These are phyloP conservation scores for Aspergillus avenaceus DNA, from an alignment of 495 filamentous ascomycete genomes.

Conservation along the genomic window DNA sequence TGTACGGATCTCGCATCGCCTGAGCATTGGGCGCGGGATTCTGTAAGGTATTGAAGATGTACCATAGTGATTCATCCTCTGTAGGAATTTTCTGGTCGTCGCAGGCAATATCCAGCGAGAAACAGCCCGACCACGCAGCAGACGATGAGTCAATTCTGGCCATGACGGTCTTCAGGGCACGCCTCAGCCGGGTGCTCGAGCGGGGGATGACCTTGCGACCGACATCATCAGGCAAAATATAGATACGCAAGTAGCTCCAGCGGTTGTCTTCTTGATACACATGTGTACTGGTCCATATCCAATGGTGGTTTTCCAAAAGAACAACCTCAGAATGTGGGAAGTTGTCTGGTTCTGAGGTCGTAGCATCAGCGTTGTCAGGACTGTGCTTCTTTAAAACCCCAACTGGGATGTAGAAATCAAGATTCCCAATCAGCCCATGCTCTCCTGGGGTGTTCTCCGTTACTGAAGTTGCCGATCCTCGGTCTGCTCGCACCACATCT, in stretches of 20 bases:
- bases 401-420: constrained; percentile 15
- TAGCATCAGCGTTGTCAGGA: neutral
- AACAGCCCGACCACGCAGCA: constrained; percentile 53
- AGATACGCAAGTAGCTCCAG: constrained; percentile 48
- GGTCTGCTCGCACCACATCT: neutral
- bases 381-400: constrained; percentile 15
- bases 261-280: constrained; percentile 9
- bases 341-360: neutral
- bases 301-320: constrained; percentile 23
- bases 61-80: constrained; percentile 64
- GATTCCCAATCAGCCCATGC: constrained; percentile 1
- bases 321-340: constrained; percentile 21
- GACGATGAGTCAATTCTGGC: constrained; percentile 51
- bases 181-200: constrained; percentile 35
- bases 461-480: neutral
- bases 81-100: constrained; percentile 8
- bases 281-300: constrained; percentile 27
- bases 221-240: constrained; percentile 64
- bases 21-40: constrained; percentile 61
- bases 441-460: neutral
- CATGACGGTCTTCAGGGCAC: constrained; percentile 49
- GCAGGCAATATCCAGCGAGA: neutral
- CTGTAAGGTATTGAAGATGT: constrained; percentile 81
- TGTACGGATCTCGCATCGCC: constrained; percentile 49
- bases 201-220: constrained; percentile 46